phyloP scores from a whole-genome alignment of 2,329 filamentous ascomycete genomes.

The Talaromyces albobiverticillius region DNA sequence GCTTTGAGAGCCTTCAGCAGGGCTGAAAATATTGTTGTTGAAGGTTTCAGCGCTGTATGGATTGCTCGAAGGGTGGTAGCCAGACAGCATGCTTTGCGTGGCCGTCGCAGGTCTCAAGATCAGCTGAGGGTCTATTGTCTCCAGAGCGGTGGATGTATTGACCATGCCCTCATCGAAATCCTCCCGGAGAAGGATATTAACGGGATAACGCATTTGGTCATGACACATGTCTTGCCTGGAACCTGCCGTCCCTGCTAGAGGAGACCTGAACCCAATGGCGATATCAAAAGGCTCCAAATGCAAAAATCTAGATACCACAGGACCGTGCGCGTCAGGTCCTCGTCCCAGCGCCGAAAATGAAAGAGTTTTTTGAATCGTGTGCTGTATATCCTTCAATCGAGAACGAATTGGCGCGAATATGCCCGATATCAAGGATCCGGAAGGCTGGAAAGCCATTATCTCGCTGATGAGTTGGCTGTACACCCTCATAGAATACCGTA shows the following conservation, averaged over 20 bases:
- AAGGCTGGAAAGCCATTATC: not conserved
- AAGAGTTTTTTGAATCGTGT: not conserved
- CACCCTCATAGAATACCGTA: not conserved
- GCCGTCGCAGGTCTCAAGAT: not conserved
- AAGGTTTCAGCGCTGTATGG: not conserved
- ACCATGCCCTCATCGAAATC: slow-evolving; percentile 2
- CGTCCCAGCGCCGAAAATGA: not conserved
- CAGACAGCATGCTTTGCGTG: not conserved
- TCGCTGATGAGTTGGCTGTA: not conserved
- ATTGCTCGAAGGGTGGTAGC: not conserved
- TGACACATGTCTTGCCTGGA: not conserved
- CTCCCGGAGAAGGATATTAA: slow-evolving; percentile 8
- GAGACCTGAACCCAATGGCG: not conserved
- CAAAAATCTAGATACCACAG: not conserved
- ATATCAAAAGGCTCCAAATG: slow-evolving; percentile 9
- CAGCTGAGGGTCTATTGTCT: slow-evolving; percentile 2
- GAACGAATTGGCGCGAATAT: slow-evolving; percentile 1
- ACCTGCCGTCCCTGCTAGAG: not conserved
- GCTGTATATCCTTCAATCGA: not conserved
- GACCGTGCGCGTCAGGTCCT: not conserved
- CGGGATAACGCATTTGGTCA: not conserved
- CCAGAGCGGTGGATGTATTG: not conserved
- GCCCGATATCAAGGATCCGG: slow-evolving; percentile 1
- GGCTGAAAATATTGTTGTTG: not conserved
- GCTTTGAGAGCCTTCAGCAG: not conserved